phyloP scores from a whole-genome alignment of 768 basidiomycete species.

The Chalciporus chontae region DNA sequence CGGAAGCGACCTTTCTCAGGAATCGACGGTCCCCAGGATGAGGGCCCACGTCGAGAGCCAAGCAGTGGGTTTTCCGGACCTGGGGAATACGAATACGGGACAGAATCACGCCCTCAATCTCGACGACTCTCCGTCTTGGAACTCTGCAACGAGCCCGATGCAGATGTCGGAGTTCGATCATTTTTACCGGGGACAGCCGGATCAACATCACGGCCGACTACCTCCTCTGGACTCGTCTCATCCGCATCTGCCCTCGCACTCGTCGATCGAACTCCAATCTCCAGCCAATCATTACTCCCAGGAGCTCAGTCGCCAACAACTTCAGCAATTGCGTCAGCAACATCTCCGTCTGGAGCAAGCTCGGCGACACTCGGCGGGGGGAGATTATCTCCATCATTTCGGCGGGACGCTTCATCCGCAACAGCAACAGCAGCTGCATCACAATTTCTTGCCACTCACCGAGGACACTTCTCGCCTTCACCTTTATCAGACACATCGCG shows the following conservation, averaged over 20 bases:
- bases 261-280: conserved; percentile 43
- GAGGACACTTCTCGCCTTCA: conserved; percentile 31
- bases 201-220: conserved; percentile 40
- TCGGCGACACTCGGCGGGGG: conserved; percentile 33
- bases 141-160: conserved; percentile 74
- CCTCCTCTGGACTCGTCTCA: conserved; percentile 44
- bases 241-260: conserved; percentile 47
- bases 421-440: conserved; percentile 27
- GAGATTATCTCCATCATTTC: conserved; percentile 37
- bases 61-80: conserved; percentile 26
- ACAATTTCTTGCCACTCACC: conserved; percentile 22
- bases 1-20: conserved; percentile 63
- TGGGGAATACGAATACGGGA: conserved; percentile 61
- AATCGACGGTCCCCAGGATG: conserved; percentile 47
- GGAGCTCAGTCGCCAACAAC: conserved; percentile 45
- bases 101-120: conserved; percentile 75
- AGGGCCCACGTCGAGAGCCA: conserved; percentile 39
- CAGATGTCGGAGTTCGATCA: conserved; percentile 43
- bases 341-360: conserved; percentile 34
- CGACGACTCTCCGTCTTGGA: conserved; percentile 83
- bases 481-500: conserved; percentile 35
- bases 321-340: conserved; percentile 36
- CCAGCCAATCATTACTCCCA: conserved; percentile 41
- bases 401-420: conserved; percentile 32
- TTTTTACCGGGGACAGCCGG: conserved; percentile 39